A percentile compares a stretch with the other conserved stretches of the same genome.
Conservation (phyloP, 805 yeast genomes). For the Ogataea degrootiae region DNA sequence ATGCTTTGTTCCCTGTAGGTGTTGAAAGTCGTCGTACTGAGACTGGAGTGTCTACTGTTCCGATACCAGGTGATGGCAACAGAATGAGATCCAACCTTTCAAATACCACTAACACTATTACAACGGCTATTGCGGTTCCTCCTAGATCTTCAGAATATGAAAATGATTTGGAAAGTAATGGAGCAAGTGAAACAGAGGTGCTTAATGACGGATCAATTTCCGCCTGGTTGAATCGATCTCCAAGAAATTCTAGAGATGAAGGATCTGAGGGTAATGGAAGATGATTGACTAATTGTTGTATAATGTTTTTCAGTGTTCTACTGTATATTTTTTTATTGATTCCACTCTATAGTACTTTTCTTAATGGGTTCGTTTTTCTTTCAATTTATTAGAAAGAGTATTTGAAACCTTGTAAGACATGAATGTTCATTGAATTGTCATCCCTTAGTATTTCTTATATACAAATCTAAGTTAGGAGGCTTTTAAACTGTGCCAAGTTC, state of each 20-base stretch:
- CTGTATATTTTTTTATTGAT: no score
- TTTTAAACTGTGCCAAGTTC: no score
- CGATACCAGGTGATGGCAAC: slow-evolving; percentile 3
- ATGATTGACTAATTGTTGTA: background rate
- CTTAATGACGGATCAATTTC: background rate
- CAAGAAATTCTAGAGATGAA: background rate
- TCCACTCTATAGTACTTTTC: no score
- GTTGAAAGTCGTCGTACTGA: slow-evolving; percentile 44
- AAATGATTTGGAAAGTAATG: background rate
- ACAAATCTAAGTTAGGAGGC: no score
- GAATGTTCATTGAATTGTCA: no score
- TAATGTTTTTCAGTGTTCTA: no score
- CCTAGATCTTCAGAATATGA: no score
- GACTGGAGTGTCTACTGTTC: slow-evolving; percentile 38
- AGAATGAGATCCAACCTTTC: background rate
- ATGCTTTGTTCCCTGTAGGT: slow-evolving; percentile 40
- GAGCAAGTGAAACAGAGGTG: background rate
- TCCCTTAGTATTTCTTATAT: no score
- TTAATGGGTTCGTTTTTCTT: no score
- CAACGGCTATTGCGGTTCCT: background rate
- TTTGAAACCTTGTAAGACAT: no score
- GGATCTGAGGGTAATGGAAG: background rate
- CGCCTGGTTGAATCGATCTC: background rate
- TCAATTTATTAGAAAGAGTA: no score
- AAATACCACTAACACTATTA: background rate